Evolutionary conservation across 306 rosid genomes (phyloP), one percentile per base, ranked within the genome.

Genomic region (Corylus heterophylla): DNA sequence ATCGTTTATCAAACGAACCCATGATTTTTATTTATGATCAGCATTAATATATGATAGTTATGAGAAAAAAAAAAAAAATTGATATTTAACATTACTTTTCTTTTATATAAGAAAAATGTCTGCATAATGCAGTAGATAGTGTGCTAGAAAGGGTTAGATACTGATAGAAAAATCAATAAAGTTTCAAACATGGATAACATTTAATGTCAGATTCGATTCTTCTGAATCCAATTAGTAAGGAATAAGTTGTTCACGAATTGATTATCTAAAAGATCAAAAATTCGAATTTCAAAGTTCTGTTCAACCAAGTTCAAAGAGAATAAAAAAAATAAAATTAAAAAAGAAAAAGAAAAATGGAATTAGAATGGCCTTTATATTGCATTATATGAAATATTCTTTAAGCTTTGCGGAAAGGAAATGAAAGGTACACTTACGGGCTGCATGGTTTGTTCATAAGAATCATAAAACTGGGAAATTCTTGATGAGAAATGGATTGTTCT

Each of bases 401-500:
- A 86, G 80, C 91, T 85, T 88, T 91, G 86, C 74, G 81, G 87
- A 91, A 91, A 93, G 98, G 75, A 74, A 73, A 71, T 78, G 89
- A 89, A 74, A 83, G 90, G 63, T 78, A 85, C 89, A 78, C 86
- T 85, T 86, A 86, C 85, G 92, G 95, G 91, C 87, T 44, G 80
- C 85, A 90, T 86, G 78, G 75, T 73, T 85, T 83, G 83, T 66
- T 77, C 66, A 80, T 77, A 62, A 81, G 97, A 90, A 90, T 89
- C 90, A 61, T 73, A 54, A 69, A 83, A 81, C 81, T 83, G 54
- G 59, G 62, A 71, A 42, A 74, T 74, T 67, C 54, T 64, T 71
- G 71, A 45, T 75, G 73, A 75, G 59, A 81, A 49, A 68, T 64
- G 83, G 77, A 86, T 89, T 87, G 79, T 85, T 85, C 92, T 82